A percentile compares a stretch with the other conserved stretches of the same genome.
Evolutionary conservation across 176 grass and related monocot species (phyloP).

Genomic region (Musa schizocarpa): DNA sequence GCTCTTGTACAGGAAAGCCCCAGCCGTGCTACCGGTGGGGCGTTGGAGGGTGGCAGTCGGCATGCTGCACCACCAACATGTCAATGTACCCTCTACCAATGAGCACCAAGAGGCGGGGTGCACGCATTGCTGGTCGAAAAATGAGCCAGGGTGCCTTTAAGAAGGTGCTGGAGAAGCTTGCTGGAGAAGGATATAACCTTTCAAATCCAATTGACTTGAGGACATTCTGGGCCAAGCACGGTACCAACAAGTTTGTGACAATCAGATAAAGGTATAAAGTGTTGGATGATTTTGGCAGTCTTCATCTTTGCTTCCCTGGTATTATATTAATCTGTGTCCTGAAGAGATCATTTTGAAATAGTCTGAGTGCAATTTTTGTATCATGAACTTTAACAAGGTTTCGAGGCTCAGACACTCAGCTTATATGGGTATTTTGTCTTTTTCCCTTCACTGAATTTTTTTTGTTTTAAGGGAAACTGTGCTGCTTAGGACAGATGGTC

Average conservation of each 20-base stretch:
- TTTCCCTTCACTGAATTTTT: background rate
- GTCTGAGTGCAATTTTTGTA: background rate
- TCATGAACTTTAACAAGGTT: background rate
- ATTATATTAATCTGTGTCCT: background rate
- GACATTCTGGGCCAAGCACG: slow-evolving; percentile 53
- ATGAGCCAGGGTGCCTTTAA: slow-evolving; percentile 52
- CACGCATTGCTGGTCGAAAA: slow-evolving; percentile 42
- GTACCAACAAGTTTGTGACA: slow-evolving; percentile 53
- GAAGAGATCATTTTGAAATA: background rate
- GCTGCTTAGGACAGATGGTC: background rate
- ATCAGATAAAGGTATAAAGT: slow-evolving; percentile 26
- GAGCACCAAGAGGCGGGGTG: slow-evolving; percentile 45
- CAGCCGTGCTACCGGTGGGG: slow-evolving; percentile 51
- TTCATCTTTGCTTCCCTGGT: background rate
- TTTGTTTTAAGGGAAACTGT: background rate
- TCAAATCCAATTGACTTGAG: slow-evolving; percentile 44
- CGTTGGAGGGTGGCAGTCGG: slow-evolving; percentile 48
- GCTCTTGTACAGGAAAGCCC: slow-evolving; percentile 40
- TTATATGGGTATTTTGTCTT: background rate
- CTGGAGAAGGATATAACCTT: slow-evolving; percentile 43
- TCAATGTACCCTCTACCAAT: slow-evolving; percentile 38
- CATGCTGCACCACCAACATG: slow-evolving; percentile 45
- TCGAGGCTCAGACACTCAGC: background rate
- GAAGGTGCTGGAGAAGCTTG: slow-evolving; percentile 50
- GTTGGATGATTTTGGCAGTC: background rate